Evolutionary conservation across 2,329 filamentous ascomycete genomes (phyloP).

Genomic region (Zasmidium cellare): DNA sequence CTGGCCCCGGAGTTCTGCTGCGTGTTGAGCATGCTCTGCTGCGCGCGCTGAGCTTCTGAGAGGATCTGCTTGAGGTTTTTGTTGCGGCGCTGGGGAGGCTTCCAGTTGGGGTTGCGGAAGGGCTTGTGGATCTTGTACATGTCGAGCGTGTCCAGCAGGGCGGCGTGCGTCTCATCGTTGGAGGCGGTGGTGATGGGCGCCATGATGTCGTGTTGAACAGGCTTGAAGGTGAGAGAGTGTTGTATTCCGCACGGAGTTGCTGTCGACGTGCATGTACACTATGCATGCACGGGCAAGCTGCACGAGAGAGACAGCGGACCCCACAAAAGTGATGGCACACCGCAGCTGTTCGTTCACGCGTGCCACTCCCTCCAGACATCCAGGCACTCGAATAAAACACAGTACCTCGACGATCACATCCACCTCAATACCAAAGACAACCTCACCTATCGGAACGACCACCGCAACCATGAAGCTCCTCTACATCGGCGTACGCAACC

Average conservation of each 20-base stretch:
- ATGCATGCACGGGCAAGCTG: not conserved
- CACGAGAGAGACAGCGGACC: not conserved
- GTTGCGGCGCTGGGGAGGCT: slow-evolving; percentile 90
- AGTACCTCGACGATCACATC: not conserved
- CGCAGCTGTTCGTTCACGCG: not conserved
- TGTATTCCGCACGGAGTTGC: no score
- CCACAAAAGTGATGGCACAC: not conserved
- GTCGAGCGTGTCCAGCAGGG: slow-evolving; percentile 87
- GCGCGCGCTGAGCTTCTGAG: slow-evolving; percentile 81
- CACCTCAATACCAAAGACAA: not conserved
- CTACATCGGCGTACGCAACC: slow-evolving; percentile 74
- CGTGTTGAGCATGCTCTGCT: slow-evolving; percentile 84
- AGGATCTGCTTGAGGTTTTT: slow-evolving; percentile 98
- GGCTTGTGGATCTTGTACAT: slow-evolving; percentile 81
- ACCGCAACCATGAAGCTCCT: slow-evolving; percentile 73
- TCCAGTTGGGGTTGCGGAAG: slow-evolving; percentile 90
- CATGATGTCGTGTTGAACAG: slow-evolving; percentile 39
- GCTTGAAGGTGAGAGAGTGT: not conserved
- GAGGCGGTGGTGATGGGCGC: slow-evolving; percentile 66
- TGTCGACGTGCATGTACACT: no score
- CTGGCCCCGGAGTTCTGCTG: slow-evolving; percentile 73
- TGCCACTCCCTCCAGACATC: not conserved
- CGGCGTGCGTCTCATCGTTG: slow-evolving; percentile 75
- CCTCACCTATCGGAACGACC: not conserved
- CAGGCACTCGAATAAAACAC: not conserved